phyloP scores from a whole-genome alignment of 2,329 filamentous ascomycete species.

The Pochonia chlamydosporia region DNA sequence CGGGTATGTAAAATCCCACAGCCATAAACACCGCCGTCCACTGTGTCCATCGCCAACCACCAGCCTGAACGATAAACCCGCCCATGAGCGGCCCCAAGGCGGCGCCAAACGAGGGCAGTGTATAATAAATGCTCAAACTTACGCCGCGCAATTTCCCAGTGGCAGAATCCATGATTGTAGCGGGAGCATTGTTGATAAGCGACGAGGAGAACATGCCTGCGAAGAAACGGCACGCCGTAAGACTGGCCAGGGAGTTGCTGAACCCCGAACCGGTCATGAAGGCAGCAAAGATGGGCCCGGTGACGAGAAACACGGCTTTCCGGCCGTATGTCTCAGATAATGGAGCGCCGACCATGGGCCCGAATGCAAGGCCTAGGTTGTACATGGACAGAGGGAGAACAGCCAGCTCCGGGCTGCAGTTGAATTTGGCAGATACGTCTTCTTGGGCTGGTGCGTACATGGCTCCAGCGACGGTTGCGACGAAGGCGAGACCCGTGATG shows the following conservation, averaged over 20 bases:
- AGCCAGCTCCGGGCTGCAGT: conserved; percentile 13
- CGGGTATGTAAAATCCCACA: conserved; percentile 47
- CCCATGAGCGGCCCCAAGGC: conserved; percentile 58
- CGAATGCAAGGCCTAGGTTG: conserved; percentile 21
- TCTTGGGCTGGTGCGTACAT: conserved; percentile 26
- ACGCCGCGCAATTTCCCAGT: conserved; percentile 21
- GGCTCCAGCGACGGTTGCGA: conserved; percentile 18
- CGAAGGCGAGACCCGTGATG: conserved; percentile 63
- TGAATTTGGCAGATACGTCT: conserved; percentile 14
- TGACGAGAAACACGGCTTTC: conserved; percentile 27
- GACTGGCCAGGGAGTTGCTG: conserved; percentile 61
- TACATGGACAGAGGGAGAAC: conserved; percentile 21
- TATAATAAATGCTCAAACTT: conserved; percentile 59
- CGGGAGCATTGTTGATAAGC: conserved; percentile 56
- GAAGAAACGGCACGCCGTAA: conserved; percentile 68
- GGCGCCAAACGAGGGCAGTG: conserved; percentile 61
- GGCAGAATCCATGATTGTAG: conserved; percentile 54
- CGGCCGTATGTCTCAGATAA: conserved; percentile 68
- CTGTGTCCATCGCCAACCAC: conserved; percentile 59
- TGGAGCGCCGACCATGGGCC: conserved; percentile 69
- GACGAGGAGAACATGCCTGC: conserved; percentile 57
- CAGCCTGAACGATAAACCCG: conserved; percentile 58
- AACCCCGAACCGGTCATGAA: conserved; percentile 66
- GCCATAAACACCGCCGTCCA: conserved; percentile 31
- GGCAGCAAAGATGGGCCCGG: conserved; percentile 64